Percentiles rank a stretch among this genome's conserved stretches.
These are phyloP conservation scores for Rheum nobile DNA, from an alignment of 148 eudicot genomes.

Conservation along the genomic window DNA sequence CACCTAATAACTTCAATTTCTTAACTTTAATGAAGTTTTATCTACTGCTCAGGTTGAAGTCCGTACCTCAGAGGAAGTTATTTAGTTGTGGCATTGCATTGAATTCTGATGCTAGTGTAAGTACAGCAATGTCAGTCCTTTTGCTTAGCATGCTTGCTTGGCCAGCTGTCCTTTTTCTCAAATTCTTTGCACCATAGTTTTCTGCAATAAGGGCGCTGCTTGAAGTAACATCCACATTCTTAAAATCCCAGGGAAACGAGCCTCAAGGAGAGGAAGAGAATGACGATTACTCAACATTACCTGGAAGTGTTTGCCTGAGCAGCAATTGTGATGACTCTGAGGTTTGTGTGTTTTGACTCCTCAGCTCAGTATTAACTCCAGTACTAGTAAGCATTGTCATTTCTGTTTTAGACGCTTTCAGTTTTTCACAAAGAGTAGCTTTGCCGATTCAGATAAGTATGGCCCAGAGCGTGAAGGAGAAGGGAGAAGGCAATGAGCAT, in stretches of 20 bases:
- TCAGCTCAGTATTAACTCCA: background rate
- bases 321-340: background rate
- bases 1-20: background rate
- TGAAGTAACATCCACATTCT: background rate
- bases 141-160: background rate
- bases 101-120: slow-evolving; percentile 24
- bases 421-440: background rate
- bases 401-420: background rate
- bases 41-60: slow-evolving; percentile 19
- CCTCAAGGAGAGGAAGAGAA: background rate
- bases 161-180: background rate
- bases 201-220: background rate
- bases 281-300: background rate
- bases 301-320: slow-evolving; percentile 4
- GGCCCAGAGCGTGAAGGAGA: background rate
- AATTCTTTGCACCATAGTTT: background rate
- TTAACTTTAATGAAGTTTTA: background rate
- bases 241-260: background rate
- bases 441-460: background rate
- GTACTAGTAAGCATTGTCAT: background rate
- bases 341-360: background rate
- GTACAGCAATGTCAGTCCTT: slow-evolving; percentile 1
- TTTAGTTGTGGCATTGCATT: slow-evolving; percentile 22
- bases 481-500: background rate
- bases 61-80: slow-evolving; percentile 30